These are phyloP conservation scores for Arthrobotrys sphaeroides DNA, from an alignment of 2,329 filamentous ascomycete species.

Conservation along the genomic window DNA sequence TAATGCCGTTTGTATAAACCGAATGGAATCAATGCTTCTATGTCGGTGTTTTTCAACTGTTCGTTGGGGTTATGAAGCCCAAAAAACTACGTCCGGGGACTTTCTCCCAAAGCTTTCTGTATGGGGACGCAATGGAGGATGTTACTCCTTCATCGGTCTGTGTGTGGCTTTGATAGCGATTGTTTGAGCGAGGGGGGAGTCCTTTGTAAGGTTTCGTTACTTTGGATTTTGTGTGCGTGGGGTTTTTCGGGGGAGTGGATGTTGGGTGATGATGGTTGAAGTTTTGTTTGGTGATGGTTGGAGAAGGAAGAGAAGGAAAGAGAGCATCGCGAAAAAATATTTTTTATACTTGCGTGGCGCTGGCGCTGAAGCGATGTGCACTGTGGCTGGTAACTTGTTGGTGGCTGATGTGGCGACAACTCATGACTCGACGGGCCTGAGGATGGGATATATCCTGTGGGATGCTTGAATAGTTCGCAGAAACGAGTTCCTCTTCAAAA, in stretches of 20 bases:
- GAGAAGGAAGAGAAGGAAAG: slow-evolving; percentile 4
- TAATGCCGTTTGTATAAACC: slow-evolving; percentile 78
- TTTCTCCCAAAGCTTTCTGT: slow-evolving; percentile 95
- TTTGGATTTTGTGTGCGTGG: not conserved
- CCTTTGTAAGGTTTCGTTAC: not conserved
- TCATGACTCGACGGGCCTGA: not conserved
- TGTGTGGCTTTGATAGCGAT: slow-evolving; percentile 97
- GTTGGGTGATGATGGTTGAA: slow-evolving; percentile 13
- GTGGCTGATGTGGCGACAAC: slow-evolving; percentile 16
- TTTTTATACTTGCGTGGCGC: slow-evolving; percentile 16
- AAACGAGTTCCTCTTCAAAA: too few species aligned
- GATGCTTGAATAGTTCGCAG: too few species aligned
- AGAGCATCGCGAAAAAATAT: slow-evolving; percentile 1
- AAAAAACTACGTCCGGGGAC: slow-evolving; percentile 83
- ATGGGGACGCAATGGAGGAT: slow-evolving; percentile 59
- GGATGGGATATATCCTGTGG: too few species aligned
- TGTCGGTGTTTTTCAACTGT: slow-evolving; percentile 99
- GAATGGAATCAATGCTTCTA: slow-evolving; percentile 79
- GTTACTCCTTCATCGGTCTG: slow-evolving; percentile 82
- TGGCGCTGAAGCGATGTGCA: not conserved
- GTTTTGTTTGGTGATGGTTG: slow-evolving; percentile 26
- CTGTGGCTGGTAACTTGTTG: slow-evolving; percentile 16
- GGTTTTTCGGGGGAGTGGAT: not conserved
- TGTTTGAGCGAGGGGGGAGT: slow-evolving; percentile 94
- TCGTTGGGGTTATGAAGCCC: too few species aligned